A percentile compares a stretch with the other conserved stretches of the same genome.
Evolutionary conservation across 116 monocot species (phyloP).

Genomic region (Iris pallida): DNA sequence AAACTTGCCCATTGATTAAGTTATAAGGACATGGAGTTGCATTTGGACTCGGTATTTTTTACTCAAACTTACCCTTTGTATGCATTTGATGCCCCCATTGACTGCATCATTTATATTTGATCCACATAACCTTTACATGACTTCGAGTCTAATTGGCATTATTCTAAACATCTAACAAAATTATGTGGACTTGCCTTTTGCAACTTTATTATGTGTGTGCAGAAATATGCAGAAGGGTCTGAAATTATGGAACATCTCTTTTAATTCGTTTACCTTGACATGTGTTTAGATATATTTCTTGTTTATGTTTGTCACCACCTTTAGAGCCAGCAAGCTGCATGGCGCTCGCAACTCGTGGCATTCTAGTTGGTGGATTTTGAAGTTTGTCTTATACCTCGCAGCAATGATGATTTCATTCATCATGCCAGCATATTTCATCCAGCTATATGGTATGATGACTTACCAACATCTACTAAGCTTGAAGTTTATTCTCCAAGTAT

Average conservation of each 20-base stretch:
- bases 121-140: too few relatives aligned
- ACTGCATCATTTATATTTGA: too few relatives aligned
- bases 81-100: too few relatives aligned
- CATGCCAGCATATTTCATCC: conserved; percentile 34
- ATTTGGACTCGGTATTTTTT: too few relatives aligned
- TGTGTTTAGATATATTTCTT: conserved; percentile 53
- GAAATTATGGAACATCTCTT: background rate
- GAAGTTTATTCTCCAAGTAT: background rate
- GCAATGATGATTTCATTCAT: conserved; percentile 37
- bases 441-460: conserved; percentile 45
- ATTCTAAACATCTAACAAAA: too few relatives aligned
- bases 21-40: too few relatives aligned
- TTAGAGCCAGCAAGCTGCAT: conserved; percentile 42
- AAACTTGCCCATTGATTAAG: too few relatives aligned
- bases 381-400: conserved; percentile 32
- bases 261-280: conserved; percentile 25
- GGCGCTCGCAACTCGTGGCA: conserved; percentile 51
- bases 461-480: background rate
- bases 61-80: too few relatives aligned
- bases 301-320: conserved; percentile 54
- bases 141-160: too few relatives aligned
- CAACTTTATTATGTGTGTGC: background rate
- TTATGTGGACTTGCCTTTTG: background rate
- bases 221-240: background rate
- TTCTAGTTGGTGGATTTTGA: conserved; percentile 62